These are phyloP conservation scores for Caryopteris hybrid DNA, from an alignment of 305 asterid genomes.

Conservation along the genomic window DNA sequence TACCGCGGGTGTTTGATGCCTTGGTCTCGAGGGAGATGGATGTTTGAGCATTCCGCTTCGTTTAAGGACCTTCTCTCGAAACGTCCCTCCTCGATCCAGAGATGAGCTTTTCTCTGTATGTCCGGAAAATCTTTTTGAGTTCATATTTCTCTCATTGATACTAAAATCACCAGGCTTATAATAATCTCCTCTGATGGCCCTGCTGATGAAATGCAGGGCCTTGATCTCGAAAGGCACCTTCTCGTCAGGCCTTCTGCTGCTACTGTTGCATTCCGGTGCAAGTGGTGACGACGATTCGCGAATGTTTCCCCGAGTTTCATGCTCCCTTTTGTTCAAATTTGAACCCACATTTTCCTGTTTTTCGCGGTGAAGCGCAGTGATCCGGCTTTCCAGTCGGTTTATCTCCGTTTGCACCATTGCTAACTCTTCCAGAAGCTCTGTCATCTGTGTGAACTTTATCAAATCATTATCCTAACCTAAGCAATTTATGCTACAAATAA, in stretches of 20 bases:
- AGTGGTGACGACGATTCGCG: too few relatives aligned
- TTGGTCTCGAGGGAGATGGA: slow-evolving; percentile 47
- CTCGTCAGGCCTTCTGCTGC: too few relatives aligned
- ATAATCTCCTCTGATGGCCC: slow-evolving; percentile 81
- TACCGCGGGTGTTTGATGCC: slow-evolving; percentile 63
- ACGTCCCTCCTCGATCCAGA: slow-evolving; percentile 26
- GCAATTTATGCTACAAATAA: not conserved
- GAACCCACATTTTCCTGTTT: slow-evolving; percentile 24
- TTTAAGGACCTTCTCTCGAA: too few relatives aligned
- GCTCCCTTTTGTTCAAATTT: slow-evolving; percentile 28
- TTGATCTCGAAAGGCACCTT: slow-evolving; percentile 59
- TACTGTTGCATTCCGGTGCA: too few relatives aligned
- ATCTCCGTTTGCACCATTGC: slow-evolving; percentile 74
- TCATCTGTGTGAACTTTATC: slow-evolving; percentile 33
- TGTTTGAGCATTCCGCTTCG: slow-evolving; percentile 39
- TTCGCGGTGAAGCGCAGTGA: slow-evolving; percentile 43
- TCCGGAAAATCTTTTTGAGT: slow-evolving; percentile 21
- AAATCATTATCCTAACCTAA: not conserved
- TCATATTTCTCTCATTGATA: slow-evolving; percentile 27
- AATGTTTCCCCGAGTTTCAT: slow-evolving; percentile 11
- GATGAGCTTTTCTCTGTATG: slow-evolving; percentile 29
- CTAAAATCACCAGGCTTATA: slow-evolving; percentile 49
- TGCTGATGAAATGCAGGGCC: slow-evolving; percentile 74
- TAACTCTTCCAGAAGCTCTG: slow-evolving; percentile 56
- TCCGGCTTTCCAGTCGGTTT: slow-evolving; percentile 50